Percentiles rank a stretch among this genome's conserved stretches.
phyloP scores from a whole-genome alignment of 352 stramenopile species.

The Pythium aphanidermatum region DNA sequence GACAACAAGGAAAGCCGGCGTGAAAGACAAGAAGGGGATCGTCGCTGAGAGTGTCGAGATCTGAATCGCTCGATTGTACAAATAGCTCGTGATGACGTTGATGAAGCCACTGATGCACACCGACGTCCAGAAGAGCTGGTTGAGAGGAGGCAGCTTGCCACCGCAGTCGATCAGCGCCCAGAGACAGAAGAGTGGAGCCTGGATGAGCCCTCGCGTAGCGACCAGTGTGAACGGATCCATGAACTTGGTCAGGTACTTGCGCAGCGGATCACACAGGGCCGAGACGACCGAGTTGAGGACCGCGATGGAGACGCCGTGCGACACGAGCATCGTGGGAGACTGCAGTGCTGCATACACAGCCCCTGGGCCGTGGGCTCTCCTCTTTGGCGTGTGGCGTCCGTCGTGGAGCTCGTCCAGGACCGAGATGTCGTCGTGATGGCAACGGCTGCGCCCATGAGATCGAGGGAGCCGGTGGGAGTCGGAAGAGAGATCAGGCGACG shows the following conservation, averaged over 20 bases:
- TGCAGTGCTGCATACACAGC: background rate
- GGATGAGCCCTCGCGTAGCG: slow-evolving; percentile 55
- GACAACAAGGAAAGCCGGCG: slow-evolving; percentile 64
- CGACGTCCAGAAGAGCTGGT: slow-evolving; percentile 77
- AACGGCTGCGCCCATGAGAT: background rate
- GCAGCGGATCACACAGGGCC: slow-evolving; percentile 70
- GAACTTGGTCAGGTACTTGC: slow-evolving; percentile 80
- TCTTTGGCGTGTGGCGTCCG: no score
- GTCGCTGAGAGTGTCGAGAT: slow-evolving; percentile 77
- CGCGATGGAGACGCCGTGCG: slow-evolving; percentile 64
- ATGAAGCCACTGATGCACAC: slow-evolving; percentile 65
- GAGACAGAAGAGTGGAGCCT: slow-evolving; percentile 61
- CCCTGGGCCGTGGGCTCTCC: no score
- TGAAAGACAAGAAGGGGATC: slow-evolving; percentile 78
- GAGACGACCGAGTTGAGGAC: slow-evolving; percentile 78
- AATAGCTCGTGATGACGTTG: slow-evolving; percentile 78
- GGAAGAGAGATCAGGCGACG: background rate
- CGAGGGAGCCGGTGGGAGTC: slow-evolving; percentile 19
- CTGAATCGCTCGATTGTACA: slow-evolving; percentile 81
- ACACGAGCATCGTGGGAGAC: slow-evolving; percentile 41
- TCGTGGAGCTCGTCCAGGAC: no score
- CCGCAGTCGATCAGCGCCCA: slow-evolving; percentile 59
- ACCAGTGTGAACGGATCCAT: slow-evolving; percentile 82
- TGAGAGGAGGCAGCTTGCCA: slow-evolving; percentile 48
- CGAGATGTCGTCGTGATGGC: no score